Evolutionary conservation across 108 stramenopile genomes (phyloP), one percentile per base, ranked within the genome.

Genomic region (Nitzschia sp.): DNA sequence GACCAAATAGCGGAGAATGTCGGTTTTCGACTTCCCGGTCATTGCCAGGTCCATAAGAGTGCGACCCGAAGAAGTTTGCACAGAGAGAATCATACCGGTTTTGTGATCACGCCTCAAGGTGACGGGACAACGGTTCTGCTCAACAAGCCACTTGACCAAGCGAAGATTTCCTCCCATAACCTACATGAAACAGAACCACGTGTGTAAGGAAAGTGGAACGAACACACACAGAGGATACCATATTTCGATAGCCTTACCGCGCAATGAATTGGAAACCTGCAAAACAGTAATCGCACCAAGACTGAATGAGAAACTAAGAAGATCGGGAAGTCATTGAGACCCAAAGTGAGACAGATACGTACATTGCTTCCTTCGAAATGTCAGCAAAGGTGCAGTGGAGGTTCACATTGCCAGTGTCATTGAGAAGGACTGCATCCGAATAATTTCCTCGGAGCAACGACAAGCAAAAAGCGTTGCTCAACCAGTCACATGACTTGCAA

Each of bases 101-200:
- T 48, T 57, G 1, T 72, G 56, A 54, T 71, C 53, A 8, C 55
- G 17, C 25, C 44, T 51, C 15, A 71, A 70, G n/a, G 67, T 68
- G n/a, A 87, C 43, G n/a, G 90, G 90, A 54, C 90, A 92, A 38
- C 58, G 70, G 34, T 87, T 77, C 24, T 74, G 75, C 11, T 92
- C 91, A 8, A 92, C 82, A 22, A 92, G 71, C 91, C 91, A 92
- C 57, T 80, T 67, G 14, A 92, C 70, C 0, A 86, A 56, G n/a
- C 80, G 68, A 14, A 87, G 63, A n/a, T 75, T 80, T 19, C 83
- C 78, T 14, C 91, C 91, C 52, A 82, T 62, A 15, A 84, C 63
- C 63, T 63, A 21, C 11, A 40, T 10, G 11, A 41, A 20, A 6
- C 38, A 41, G 44, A 48, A 14, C 0, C 19, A 63, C 19, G 62